Evolutionary conservation across 2,329 filamentous ascomycete genomes (phyloP), one percentile per base, ranked within the genome.

Genomic region (Parastagonospora nodorum): DNA sequence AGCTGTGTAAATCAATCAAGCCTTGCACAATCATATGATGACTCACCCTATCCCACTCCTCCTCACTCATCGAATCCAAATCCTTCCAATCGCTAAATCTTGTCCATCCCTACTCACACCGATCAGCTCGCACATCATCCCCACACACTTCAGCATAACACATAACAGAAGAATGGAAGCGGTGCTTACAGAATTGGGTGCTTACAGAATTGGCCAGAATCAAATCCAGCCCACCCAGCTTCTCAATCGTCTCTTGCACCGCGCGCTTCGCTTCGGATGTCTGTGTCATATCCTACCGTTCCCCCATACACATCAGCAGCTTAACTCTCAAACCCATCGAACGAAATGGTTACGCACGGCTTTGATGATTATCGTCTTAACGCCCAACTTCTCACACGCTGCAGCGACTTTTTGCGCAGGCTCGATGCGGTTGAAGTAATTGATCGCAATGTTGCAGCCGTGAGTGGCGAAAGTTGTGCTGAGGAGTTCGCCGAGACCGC

Each of bases 151-250:
- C 19, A 24, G 8, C 15, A 33, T 4, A 30, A 1, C 10, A 42
- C n/a, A n/a, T n/a, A n/a, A n/a, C n/a, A 44, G 45, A 30, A 54
- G 27, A 32, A 37, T 12, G 27, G 29, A 19, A 3, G 31, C 4
- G 6, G 32, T 29, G 35, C 31, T 39, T 27, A 12, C 9, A 30
- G 28, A 8, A 38, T 28, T 27, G 11, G 8, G 2, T 32, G 70
- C 78, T 40, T 63, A 85, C 82, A 14, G 88, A 88, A 71, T 94
- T 94, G 2, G 87, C 88, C 63, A 93, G 84, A 39, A 94, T 78
- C 35, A 91, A 80, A 73, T 94, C 89, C n/a, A 94, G 71, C 1
- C 86, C 84, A 4, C 87, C 88, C 56, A 90, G 78, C n/a, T 72
- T 73, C 24, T 80, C 74, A 41, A 86, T 78, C 1, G 84, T 82